phyloP scores from a whole-genome alignment of 306 rosid species.

The Quercus gilva region DNA sequence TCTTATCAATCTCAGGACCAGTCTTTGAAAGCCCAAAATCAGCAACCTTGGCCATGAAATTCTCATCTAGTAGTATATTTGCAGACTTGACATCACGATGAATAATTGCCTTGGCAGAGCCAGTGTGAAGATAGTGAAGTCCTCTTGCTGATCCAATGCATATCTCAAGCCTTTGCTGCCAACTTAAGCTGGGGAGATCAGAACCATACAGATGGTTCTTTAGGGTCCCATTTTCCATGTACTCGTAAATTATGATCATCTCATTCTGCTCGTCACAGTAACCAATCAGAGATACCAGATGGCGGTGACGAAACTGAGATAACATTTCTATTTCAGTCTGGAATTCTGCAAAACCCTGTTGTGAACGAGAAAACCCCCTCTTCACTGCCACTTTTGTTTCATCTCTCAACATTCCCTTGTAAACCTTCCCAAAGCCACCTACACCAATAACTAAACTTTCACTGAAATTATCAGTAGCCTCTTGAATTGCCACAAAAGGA shows the following conservation, averaged over 20 bases:
- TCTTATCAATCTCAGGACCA: conserved; percentile 57
- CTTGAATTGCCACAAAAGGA: conserved; percentile 41
- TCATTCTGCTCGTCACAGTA: conserved; percentile 61
- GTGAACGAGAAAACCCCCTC: conserved; percentile 48
- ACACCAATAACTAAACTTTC: conserved; percentile 54
- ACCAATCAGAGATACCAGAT: conserved; percentile 69
- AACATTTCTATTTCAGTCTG: conserved; percentile 70
- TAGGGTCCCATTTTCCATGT: conserved; percentile 62
- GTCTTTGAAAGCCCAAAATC: conserved; percentile 70
- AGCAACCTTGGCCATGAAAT: conserved; percentile 64
- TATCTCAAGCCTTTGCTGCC: conserved; percentile 65
- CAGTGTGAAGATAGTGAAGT: conserved; percentile 76
- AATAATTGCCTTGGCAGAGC: conserved; percentile 59
- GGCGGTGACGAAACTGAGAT: conserved; percentile 68
- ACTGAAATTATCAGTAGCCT: conserved; percentile 65
- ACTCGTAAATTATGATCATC: conserved; percentile 64
- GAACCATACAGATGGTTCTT: conserved; percentile 56
- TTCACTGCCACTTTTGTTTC: conserved; percentile 64
- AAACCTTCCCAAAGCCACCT: conserved; percentile 78
- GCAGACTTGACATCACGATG: conserved; percentile 76
- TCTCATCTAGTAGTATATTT: conserved; percentile 67
- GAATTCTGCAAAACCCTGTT: conserved; percentile 62
- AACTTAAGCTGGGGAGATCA: conserved; percentile 42
- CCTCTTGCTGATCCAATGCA: conserved; percentile 84
- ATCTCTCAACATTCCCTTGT: conserved; percentile 58